Evolutionary conservation across 257 asterid species (phyloP).

Genomic region (Nyctanthes arbortristis): DNA sequence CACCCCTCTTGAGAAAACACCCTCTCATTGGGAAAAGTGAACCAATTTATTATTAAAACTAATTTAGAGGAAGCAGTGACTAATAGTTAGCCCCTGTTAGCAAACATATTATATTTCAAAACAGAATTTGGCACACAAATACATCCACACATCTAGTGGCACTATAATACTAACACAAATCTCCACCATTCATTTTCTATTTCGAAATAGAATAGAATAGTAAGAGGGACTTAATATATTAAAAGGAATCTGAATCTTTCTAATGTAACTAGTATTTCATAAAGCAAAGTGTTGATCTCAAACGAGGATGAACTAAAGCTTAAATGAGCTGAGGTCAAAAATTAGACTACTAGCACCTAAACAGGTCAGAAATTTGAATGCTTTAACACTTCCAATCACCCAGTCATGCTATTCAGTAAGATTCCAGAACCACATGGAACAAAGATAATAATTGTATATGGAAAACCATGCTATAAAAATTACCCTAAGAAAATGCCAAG

Average conservation of each 20-base stretch:
- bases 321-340: neutral
- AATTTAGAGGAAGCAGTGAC: neutral
- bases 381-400: neutral
- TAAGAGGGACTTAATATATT: too few relatives aligned
- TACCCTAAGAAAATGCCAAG: neutral
- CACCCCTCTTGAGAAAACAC: too few relatives aligned
- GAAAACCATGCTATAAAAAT: neutral
- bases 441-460: neutral
- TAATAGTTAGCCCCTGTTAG: neutral
- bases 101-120: too few relatives aligned
- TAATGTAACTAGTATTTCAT: neutral
- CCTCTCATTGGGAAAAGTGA: neutral
- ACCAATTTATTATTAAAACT: neutral
- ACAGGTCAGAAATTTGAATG: neutral
- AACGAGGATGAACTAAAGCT: neutral
- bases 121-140: too few relatives aligned
- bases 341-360: neutral
- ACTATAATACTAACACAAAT: too few relatives aligned
- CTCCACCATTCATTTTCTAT: too few relatives aligned
- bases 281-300: neutral
- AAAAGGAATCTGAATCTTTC: neutral
- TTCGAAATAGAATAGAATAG: too few relatives aligned
- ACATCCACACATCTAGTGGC: too few relatives aligned
- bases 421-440: neutral
- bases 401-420: neutral